Evolutionary conservation across 192 early-diverging fungal genomes (phyloP), one percentile per base, ranked within the genome.

Genomic region (Entomortierella lignicola): DNA sequence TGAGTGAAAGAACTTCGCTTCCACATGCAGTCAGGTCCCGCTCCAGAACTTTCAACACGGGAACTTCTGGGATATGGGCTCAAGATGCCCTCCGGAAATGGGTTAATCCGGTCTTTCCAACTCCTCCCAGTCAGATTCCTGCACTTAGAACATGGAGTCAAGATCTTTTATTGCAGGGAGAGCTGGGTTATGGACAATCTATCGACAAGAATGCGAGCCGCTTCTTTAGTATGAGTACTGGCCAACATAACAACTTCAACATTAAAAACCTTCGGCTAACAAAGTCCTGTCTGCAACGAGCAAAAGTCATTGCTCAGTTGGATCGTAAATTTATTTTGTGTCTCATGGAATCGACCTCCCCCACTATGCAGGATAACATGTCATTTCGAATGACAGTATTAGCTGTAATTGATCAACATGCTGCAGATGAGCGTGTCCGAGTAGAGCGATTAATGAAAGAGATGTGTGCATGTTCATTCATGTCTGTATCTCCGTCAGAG

Each of bases 331-430:
- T 91, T 57, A 91, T 94, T 37, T 69, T 83, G 0, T 85, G 85
- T 42, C 57, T 54, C 12, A 60, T 89, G 41, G 26, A 65, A 8
- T 39, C 25, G 25, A 2, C 43, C 55, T 10, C 17, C 20, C n/a
- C 50, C 17, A 12, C 30, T 32, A 12, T 1, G 27, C 11, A 59
- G 17, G n/a, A 60, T 0, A 25, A 50, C 50, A 39, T 12, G 21
- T 63, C 26, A 5, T 51, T 3, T 55, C 58, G 27, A 32, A 23
- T 27, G 32, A 71, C 39, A 32, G 63, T 59, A 0, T 34, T 94
- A 3, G 75, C 92, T 1, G 63, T 92, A 31, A 80, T 93, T 23
- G 93, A 94, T 63, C 93, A 94, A 72, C 93, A 94, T 82, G 93
- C 93, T 23, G 90, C 91, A 0, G 91, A 94, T 73, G 93, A 94